Evolutionary conservation across 2,329 filamentous ascomycete genomes (phyloP).

Genomic region (Alternaria metachromatica): DNA sequence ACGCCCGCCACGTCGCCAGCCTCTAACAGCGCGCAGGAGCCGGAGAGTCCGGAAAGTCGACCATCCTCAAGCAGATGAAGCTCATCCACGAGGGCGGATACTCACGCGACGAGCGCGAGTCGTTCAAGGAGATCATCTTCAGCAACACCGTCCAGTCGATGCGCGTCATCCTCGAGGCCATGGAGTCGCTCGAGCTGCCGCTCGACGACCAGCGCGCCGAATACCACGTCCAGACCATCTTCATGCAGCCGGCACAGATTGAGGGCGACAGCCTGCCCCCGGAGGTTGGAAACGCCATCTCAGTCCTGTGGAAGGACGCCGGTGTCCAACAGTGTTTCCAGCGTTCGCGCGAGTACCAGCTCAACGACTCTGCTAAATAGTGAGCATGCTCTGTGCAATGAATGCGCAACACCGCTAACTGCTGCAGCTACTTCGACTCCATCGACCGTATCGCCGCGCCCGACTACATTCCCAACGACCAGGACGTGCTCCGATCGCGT

Average conservation of each 20-base stretch:
- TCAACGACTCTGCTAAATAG: constrained; percentile 97
- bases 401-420: constrained; percentile 22
- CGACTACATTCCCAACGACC: constrained; percentile 93
- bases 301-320: constrained; percentile 88
- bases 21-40: constrained; percentile 68
- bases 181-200: constrained; percentile 76
- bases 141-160: constrained; percentile 75
- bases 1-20: constrained; percentile 8
- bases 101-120: constrained; percentile 82
- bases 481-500: constrained; percentile 93
- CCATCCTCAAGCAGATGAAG: constrained; percentile 97
- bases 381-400: constrained; percentile 58
- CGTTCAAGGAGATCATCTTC: constrained; percentile 75
- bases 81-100: constrained; percentile 99
- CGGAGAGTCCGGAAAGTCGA: constrained; percentile 97
- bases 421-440: constrained; percentile 87
- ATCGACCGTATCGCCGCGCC: constrained; percentile 88
- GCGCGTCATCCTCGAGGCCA: constrained; percentile 73
- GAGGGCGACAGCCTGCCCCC: constrained; percentile 94
- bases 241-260: constrained; percentile 97
- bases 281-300: constrained; percentile 91
- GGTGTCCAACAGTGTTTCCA: constrained; percentile 96
- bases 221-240: constrained; percentile 97
- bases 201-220: constrained; percentile 91
- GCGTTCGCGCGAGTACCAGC: constrained; percentile 91